phyloP scores from a whole-genome alignment of 306 rosid species.

The Castanea crenata region DNA sequence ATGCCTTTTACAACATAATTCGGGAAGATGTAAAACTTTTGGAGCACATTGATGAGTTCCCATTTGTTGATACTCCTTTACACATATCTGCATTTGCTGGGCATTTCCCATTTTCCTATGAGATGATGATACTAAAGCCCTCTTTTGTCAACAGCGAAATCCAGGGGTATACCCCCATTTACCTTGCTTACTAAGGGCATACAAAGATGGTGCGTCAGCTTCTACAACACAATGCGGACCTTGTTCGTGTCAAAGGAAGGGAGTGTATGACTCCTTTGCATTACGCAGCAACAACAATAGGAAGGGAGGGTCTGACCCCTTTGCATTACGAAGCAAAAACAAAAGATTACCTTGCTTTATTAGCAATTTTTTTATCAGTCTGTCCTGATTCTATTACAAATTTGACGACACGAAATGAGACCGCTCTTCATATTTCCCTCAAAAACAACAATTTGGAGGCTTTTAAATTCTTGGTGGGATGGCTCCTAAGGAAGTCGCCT shows the following conservation, averaged over 20 bases:
- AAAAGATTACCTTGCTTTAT: too few relatives aligned
- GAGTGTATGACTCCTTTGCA: conserved; percentile 40
- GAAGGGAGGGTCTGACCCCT: too few relatives aligned
- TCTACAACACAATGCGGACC: conserved; percentile 14
- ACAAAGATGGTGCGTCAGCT: conserved; percentile 16
- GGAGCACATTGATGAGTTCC: conserved; percentile 8
- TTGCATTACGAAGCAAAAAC: too few relatives aligned
- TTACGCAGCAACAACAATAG: conserved; percentile 6
- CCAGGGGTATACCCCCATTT: conserved; percentile 34
- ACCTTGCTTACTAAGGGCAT: conserved; percentile 32
- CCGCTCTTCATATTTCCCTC: too few relatives aligned
- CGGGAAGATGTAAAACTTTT: conserved; percentile 25
- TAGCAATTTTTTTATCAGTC: too few relatives aligned
- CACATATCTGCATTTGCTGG: conserved; percentile 37
- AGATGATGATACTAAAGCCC: conserved; percentile 43
- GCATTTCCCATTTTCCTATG: conserved; percentile 22
- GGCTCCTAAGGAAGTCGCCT: too few relatives aligned
- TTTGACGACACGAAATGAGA: too few relatives aligned
- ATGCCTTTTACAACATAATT: conserved; percentile 20
- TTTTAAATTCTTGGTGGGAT: too few relatives aligned
- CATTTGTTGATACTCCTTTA: conserved; percentile 43
- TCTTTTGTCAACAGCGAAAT: conserved; percentile 34
- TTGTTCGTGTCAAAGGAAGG: conserved; percentile 40
- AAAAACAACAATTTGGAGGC: too few relatives aligned
- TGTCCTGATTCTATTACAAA: too few relatives aligned